Percentiles rank a stretch among this genome's conserved stretches.
Conservation (phyloP, 352 stramenopile species). For the Phytophthora fragariaefolia region DNA sequence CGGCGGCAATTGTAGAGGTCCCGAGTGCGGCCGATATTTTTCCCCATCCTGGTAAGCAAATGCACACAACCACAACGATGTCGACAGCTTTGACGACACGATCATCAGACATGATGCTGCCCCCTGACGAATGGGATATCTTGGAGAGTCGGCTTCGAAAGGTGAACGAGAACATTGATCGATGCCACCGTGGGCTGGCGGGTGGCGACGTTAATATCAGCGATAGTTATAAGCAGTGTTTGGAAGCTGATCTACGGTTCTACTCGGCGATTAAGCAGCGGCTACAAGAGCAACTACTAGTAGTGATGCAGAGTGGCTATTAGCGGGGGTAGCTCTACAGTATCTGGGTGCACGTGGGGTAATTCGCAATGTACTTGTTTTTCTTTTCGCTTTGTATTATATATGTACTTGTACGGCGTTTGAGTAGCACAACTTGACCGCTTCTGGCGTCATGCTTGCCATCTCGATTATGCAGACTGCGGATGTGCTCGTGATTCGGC, state of each 20-base stretch:
- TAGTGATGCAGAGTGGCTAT: conserved; percentile 73
- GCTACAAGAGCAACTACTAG: conserved; percentile 72
- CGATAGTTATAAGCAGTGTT: conserved; percentile 60
- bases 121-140: conserved; percentile 73
- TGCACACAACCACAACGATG: conserved; percentile 47
- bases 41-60: conserved; percentile 50
- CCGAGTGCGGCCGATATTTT: conserved; percentile 50
- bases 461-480: too few species aligned
- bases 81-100: conserved; percentile 56
- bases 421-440: too few species aligned
- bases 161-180: conserved; percentile 74
- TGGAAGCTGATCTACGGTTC: conserved; percentile 72
- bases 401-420: neutral
- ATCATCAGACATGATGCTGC: conserved; percentile 47
- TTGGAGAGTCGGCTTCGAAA: conserved; percentile 66
- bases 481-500: too few species aligned
- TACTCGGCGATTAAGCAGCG: conserved; percentile 80
- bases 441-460: too few species aligned
- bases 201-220: conserved; percentile 53
- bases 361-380: conserved; percentile 17
- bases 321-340: conserved; percentile 45
- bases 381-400: conserved; percentile 9
- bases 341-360: conserved; percentile 17
- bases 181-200: conserved; percentile 59
- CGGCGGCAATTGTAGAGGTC: conserved; percentile 53